Conservation (phyloP, 208 protist genomes). For the Leishmania guyanensis region DNA sequence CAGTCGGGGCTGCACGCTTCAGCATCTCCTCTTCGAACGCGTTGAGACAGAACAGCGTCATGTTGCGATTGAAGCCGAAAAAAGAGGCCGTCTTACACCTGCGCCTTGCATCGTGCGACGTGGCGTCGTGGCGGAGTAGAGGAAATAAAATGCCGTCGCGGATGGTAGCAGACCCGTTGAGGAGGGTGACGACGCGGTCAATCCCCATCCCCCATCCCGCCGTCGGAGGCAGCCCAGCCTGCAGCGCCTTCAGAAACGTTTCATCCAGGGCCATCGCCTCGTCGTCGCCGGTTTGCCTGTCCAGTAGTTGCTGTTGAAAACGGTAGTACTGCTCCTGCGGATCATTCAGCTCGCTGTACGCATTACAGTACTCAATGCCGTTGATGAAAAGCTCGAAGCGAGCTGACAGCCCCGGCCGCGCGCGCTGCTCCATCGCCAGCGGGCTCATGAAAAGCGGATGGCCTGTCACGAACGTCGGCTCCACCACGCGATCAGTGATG, state of each 20-base stretch:
- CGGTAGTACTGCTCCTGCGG: constrained; percentile 94
- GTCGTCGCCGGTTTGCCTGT: constrained; percentile 90
- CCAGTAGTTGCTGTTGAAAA: constrained; percentile 93
- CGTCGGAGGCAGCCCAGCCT: constrained; percentile 94
- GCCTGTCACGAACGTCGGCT: constrained; percentile 96
- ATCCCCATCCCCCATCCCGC: constrained; percentile 97
- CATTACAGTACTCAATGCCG: constrained; percentile 95
- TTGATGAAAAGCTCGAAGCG: constrained; percentile 97
- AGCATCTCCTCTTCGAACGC: constrained; percentile 82
- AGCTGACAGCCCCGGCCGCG: constrained; percentile 82
- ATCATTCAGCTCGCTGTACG: constrained; percentile 97
- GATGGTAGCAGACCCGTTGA: constrained; percentile 86
- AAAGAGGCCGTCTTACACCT: constrained; percentile 72
- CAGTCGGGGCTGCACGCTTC: constrained; percentile 45
- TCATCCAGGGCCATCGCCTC: constrained; percentile 94
- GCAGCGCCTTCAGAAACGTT: constrained; percentile 93
- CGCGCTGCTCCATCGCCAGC: constrained; percentile 88
- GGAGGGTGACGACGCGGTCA: constrained; percentile 94
- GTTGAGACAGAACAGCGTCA: constrained; percentile 84
- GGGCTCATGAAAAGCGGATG: constrained; percentile 95
- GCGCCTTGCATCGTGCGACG: constrained; percentile 77
- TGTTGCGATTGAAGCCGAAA: constrained; percentile 84
- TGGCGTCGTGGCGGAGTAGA: constrained; percentile 71
- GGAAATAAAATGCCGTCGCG: constrained; percentile 92
- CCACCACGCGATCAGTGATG: constrained; percentile 87